Base-by-base conservation (phyloP, 139 green algal genomes). In the Coccomyxa sp. region DNA sequence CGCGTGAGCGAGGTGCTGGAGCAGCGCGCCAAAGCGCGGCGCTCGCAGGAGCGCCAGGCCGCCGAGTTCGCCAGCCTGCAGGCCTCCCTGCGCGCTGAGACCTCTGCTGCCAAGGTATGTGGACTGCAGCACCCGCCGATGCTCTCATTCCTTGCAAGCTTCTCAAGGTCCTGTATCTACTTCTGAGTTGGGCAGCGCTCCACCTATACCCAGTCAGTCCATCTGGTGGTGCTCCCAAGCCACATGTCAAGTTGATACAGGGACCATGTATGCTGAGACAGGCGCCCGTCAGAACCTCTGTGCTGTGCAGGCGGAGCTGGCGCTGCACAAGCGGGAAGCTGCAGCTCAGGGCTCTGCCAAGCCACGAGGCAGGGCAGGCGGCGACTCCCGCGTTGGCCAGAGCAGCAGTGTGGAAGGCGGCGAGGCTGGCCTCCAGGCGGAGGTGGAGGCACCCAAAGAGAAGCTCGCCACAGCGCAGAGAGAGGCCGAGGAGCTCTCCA, bases 1-100 rank as follows among this genome's bases (percentile, higher is more conserved):
- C 50, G 84, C 24, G 50, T 83, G 58, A 50, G 68, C 7, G 82
- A 87, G 75, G 77, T 89, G 69, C 69, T 87, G 12, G 77, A 82
- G 58, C 72, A 84, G 22, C 68, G 89, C 34, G 81, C 68, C 34
- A 70, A 72, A 68, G 75, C 87, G 81, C 78, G 79, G 12, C 69
- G 82, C 68, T 68, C 87, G 82, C 37, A 77, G 35, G 73, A 85
- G 39, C 41, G 29, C 40, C 68, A 55, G 38, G 39, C 74, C 6
- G 41, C 71, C 33, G 83, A 84, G 44, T 38, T 44, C 22, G 71
- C 78, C 8, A 70, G 58, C 27, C 36, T 78, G 68, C 79, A 75
- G 18, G 74, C 79, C 10, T 40, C 73, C 34, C 39, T 83, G 7
- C 33, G 70, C 0, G 74, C 79, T 38, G 79, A 79, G 10, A 34